Base-by-base conservation (phyloP, 2,329 filamentous ascomycete species). In the Penicillium sp. region DNA sequence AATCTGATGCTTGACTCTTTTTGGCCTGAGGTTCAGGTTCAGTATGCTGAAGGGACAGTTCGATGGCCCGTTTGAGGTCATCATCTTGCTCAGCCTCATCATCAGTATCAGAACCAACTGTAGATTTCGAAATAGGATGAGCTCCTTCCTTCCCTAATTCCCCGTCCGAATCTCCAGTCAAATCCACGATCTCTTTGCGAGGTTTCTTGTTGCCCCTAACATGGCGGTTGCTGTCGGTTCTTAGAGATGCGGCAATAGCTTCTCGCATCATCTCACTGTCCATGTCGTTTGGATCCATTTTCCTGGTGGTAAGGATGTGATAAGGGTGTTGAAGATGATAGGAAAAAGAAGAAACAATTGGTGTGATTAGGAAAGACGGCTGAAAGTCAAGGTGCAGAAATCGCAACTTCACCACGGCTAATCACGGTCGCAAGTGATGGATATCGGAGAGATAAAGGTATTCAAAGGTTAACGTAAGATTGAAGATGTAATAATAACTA, bases 31-130 rank as follows among this genome's bases (percentile, higher is more conserved):
- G 28, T 5, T 5, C 6, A 8, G 12, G n/a, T 12, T 10, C 6
- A 14, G 7, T 3, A 15, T 7, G 14, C 15, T 15, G 30, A 18
- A 26, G 3, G 37, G 63, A 64, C 25, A 65, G 22, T 12, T 54
- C 51, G 41, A 67, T 58, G 28, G 65, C 57, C 41, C 41, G 48
- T 30, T 59, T 59, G 9, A 68, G 41, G 7, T 65, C 59, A 22
- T 66, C 64, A 2, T 16, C 30, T 25, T 29, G 16, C 11, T 39
- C 32, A 7, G 47, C 39, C 10, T 50, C 50, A 5, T 48, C 42
- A 10, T 48, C 52, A 2, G 47, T 54, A 13, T 57, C 55, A 10
- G 57, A 56, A 2, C 45, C 52, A 10, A 59, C 43, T 2, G 52
- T 35, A 2, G 59, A 55, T 6, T 52, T 52, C 10, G 55, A 58